Conservation (phyloP, 2,329 filamentous ascomycete genomes). For the Neofusicoccum ribis region DNA sequence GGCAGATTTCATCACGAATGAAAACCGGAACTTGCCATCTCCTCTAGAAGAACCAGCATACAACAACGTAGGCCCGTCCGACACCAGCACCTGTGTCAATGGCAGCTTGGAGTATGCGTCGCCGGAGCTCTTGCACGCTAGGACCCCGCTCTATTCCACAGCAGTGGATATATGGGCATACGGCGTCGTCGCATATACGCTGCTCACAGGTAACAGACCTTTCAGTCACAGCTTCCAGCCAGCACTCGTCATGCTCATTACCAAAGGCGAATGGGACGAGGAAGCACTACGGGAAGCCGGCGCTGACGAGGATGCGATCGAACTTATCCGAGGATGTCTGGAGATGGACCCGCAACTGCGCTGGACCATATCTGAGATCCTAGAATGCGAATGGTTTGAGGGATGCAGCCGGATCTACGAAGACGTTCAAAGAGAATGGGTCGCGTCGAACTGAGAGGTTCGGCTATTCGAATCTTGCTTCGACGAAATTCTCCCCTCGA, state of each 20-base stretch:
- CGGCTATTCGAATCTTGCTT: not conserved
- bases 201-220: slow-evolving; percentile 62
- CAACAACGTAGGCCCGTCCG: slow-evolving; percentile 54
- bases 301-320: slow-evolving; percentile 51
- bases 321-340: slow-evolving; percentile 62
- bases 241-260: slow-evolving; percentile 60
- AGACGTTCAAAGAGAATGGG: slow-evolving; percentile 7
- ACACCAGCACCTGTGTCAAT: slow-evolving; percentile 58
- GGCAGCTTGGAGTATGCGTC: slow-evolving; percentile 61
- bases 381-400: slow-evolving; percentile 57
- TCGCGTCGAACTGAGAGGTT: not conserved
- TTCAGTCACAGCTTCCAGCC: slow-evolving; percentile 63
- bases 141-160: slow-evolving; percentile 46
- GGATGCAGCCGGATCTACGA: slow-evolving; percentile 29
- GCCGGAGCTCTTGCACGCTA: slow-evolving; percentile 47
- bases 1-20: slow-evolving; percentile 64
- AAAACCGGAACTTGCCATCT: slow-evolving; percentile 49
- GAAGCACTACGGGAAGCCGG: slow-evolving; percentile 48
- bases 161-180: slow-evolving; percentile 68
- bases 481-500: not conserved
- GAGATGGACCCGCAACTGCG: slow-evolving; percentile 56
- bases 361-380: slow-evolving; percentile 58
- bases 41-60: slow-evolving; percentile 45
- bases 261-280: slow-evolving; percentile 60
- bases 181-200: slow-evolving; percentile 62